These are phyloP conservation scores for Tricholoma matsutake DNA, from an alignment of 768 basidiomycete species.

Conservation along the genomic window DNA sequence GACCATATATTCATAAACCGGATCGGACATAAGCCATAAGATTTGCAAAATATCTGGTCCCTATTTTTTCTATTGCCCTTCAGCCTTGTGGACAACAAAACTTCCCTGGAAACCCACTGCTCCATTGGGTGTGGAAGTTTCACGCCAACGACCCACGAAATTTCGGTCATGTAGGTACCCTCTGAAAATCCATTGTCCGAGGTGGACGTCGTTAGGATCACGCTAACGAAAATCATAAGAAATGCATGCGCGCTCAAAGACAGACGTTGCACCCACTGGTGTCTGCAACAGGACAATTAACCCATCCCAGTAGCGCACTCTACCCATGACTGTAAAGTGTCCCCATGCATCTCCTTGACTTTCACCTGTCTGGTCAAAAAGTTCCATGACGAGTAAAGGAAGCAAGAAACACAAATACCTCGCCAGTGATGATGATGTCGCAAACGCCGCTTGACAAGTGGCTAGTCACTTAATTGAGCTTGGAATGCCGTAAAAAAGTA, in stretches of 20 bases:
- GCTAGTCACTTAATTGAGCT: constrained; percentile 6
- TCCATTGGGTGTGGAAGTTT: constrained; percentile 38
- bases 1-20: too few relatives aligned
- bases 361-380: constrained; percentile 34
- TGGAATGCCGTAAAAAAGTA: constrained; percentile 8
- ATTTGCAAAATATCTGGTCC: not conserved
- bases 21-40: not conserved
- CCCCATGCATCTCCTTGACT: constrained; percentile 50
- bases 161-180: constrained; percentile 50
- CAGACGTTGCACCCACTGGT: constrained; percentile 33
- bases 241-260: not conserved
- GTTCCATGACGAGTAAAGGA: not conserved
- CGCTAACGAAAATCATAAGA: constrained; percentile 23
- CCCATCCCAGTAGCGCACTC: constrained; percentile 52
- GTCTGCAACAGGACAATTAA: constrained; percentile 43
- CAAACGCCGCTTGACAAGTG: constrained; percentile 39
- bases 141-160: constrained; percentile 54
- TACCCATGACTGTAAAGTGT: constrained; percentile 41
- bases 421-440: constrained; percentile 52
- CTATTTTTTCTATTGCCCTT: not conserved
- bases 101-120: constrained; percentile 47
- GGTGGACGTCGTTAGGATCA: constrained; percentile 24
- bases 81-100: constrained; percentile 39
- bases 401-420: constrained; percentile 29
- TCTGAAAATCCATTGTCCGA: constrained; percentile 49